Evolutionary conservation across 2,329 filamentous ascomycete genomes (phyloP), one percentile per base, ranked within the genome.

Genomic region (Hypoxylon sp.): DNA sequence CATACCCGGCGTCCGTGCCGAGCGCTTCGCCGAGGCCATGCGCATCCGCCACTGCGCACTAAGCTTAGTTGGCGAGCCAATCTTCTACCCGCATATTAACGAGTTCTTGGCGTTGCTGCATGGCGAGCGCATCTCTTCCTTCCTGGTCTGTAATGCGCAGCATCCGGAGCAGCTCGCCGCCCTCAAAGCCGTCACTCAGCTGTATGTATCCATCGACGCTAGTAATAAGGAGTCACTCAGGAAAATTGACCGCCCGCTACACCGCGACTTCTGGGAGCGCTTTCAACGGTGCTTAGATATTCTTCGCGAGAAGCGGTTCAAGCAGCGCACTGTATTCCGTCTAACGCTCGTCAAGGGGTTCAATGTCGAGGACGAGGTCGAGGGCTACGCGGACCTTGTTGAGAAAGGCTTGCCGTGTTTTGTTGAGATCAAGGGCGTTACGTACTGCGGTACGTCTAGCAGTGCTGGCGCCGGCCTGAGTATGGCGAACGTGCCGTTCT

Each of bases 401-500:
- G 92, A 94, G 76, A 89, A 90, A 71, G 94, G 92, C 0, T 84
- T 97, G 21, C 95, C 95, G 0, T 95, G 93, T 79, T 97, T 98
- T 77, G 89, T 98, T 52, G 95, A 98, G 82, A 87, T 98, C 79
- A 98, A 98, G 83, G 95, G 95, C 60, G 95, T 98, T 38, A 98
- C 95, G 0, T 98, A 96, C 82, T 98, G 96, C 80, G 96, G 96
- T 43, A 98, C 95, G 0, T 91, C 91, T 6, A 93, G 93, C 0
- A 92, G 92, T 7, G 90, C 92, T 3, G 91, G 90, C 58, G 94
- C 93, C 0, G 95, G 95, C 0, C 84, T 98, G 50, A 96, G 90
- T n/a, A 98, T 98, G 95, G 89, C 93, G 75, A 98, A 98, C 76
- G 96, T 98, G 9, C 95, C 95, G 0, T 98, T 97, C 77, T 98